phyloP scores from a whole-genome alignment of 805 yeast genomes.

The Sugiyamaella qingdaonensis region DNA sequence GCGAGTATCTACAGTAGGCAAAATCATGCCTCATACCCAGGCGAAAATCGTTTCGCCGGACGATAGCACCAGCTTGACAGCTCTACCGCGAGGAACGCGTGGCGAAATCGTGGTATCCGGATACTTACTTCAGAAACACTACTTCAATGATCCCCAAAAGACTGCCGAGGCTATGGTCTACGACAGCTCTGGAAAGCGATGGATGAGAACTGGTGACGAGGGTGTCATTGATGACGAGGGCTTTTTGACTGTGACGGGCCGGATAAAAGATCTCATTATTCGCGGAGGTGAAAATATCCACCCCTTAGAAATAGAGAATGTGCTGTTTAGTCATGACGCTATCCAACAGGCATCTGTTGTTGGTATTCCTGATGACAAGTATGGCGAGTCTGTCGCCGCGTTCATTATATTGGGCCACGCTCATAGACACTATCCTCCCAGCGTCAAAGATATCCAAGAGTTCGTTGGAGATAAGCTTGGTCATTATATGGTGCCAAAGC shows the following conservation, averaged over 20 bases:
- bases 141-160: constrained; percentile 24
- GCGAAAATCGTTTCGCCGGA: constrained; percentile 26
- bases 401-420: constrained; percentile 22
- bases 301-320: constrained; percentile 31
- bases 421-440: constrained; percentile 9
- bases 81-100: constrained; percentile 23
- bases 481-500: constrained; percentile 30
- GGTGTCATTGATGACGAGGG: constrained; percentile 29
- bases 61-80: constrained; percentile 13
- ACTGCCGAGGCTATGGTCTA: constrained; percentile 27
- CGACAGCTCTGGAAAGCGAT: constrained; percentile 22
- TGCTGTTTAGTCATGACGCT: constrained; percentile 24
- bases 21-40: constrained; percentile 29
- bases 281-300: constrained; percentile 33
- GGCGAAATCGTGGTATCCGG: constrained; percentile 32
- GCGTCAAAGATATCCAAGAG: constrained; percentile 19
- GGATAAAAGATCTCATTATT: constrained; percentile 32
- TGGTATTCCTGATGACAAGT: constrained; percentile 29
- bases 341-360: constrained; percentile 30
- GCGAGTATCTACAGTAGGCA: constrained; percentile 27
- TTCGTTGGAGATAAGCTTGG: constrained; percentile 25
- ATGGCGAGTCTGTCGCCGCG: constrained; percentile 30
- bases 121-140: constrained; percentile 26
- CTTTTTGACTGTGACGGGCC: constrained; percentile 28
- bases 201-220: constrained; percentile 34